A percentile compares a stretch with the other conserved stretches of the same genome.
phyloP scores from a whole-genome alignment of 2,329 filamentous ascomycete genomes.

The Aspergillus neotritici region DNA sequence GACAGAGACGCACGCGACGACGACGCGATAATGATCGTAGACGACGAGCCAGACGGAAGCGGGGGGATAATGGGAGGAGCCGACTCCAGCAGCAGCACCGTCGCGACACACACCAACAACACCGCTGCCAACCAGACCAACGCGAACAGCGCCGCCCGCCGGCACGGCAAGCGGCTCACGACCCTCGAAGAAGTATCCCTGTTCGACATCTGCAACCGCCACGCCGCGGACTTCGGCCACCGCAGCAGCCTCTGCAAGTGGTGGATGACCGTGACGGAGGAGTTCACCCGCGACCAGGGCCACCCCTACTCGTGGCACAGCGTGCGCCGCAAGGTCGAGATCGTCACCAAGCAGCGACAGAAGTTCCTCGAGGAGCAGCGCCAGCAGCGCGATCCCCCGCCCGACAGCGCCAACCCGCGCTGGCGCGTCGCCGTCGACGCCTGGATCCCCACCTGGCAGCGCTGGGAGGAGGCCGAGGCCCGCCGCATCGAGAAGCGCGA shows the following conservation, averaged over 20 bases:
- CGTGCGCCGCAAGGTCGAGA: conserved; percentile 38
- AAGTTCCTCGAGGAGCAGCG: conserved; percentile 35
- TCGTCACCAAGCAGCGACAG: conserved; percentile 38
- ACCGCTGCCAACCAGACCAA: not conserved
- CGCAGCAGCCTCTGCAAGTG: conserved; percentile 40
- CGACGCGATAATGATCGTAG: too few relatives aligned
- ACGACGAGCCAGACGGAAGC: too few relatives aligned
- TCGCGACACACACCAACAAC: conserved; percentile 7
- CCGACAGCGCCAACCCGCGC: conserved; percentile 33
- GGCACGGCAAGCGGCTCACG: conserved; percentile 36
- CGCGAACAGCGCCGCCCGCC: conserved; percentile 19
- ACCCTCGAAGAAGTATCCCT: conserved; percentile 37
- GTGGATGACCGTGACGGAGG: conserved; percentile 36
- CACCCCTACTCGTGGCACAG: conserved; percentile 41
- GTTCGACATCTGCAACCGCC: conserved; percentile 38
- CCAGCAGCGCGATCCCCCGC: conserved; percentile 19
- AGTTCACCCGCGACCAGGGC: conserved; percentile 34
- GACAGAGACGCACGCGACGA: too few relatives aligned
- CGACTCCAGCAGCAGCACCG: not conserved
- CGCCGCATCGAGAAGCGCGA: conserved; percentile 35
- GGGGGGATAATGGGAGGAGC: too few relatives aligned
- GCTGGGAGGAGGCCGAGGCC: conserved; percentile 35
- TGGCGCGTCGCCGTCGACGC: conserved; percentile 36
- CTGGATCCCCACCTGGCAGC: conserved; percentile 40
- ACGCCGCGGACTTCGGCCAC: conserved; percentile 33